Evolutionary conservation across 176 grass and related monocot species (phyloP).

Genomic region (Saccharum officinarum): DNA sequence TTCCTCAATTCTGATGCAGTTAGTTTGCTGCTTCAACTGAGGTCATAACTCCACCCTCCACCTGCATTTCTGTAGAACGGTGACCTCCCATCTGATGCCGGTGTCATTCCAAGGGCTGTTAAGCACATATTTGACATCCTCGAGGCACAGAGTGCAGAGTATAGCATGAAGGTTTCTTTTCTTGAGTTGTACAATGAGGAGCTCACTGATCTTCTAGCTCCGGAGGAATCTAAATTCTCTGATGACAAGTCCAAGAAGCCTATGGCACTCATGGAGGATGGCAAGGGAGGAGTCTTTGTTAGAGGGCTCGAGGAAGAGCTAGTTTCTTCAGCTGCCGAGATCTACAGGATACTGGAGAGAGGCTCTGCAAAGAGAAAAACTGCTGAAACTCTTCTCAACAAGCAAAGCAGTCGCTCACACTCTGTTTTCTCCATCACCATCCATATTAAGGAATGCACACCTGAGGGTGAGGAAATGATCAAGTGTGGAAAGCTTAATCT

Average conservation of each 20-base stretch:
- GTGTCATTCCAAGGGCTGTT: conserved; percentile 83
- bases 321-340: conserved; percentile 78
- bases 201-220: conserved; percentile 78
- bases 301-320: conserved; percentile 86
- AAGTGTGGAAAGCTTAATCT: conserved; percentile 94
- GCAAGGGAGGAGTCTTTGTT: conserved; percentile 82
- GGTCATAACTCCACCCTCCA: not conserved
- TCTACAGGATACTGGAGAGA: conserved; percentile 84
- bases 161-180: conserved; percentile 88
- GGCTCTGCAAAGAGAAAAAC: conserved; percentile 79
- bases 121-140: conserved; percentile 62
- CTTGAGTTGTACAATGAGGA: conserved; percentile 93
- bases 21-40: not conserved
- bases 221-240: conserved; percentile 79
- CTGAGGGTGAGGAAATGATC: conserved; percentile 87
- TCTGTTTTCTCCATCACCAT: conserved; percentile 12
- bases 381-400: conserved; percentile 85
- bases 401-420: conserved; percentile 93
- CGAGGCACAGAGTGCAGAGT: conserved; percentile 73
- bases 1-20: not conserved
- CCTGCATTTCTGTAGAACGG: conserved; percentile 50
- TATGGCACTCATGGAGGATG: conserved; percentile 93
- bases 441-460: conserved; percentile 54
- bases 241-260: conserved; percentile 84
- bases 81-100: conserved; percentile 67